These are phyloP conservation scores for Ruellia speciosa DNA, from an alignment of 305 asterid species.

Conservation along the genomic window DNA sequence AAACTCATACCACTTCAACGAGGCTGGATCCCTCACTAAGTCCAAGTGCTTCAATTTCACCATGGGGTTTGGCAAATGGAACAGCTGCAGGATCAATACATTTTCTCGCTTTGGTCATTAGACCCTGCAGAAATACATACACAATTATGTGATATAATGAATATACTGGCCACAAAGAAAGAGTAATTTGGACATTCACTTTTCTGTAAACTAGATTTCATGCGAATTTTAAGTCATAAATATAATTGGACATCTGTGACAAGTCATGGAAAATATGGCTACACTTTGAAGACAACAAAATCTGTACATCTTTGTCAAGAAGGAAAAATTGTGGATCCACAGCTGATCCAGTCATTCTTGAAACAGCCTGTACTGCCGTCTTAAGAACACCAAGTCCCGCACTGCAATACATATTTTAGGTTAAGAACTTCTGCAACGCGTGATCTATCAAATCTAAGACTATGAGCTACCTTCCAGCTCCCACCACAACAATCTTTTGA, in stretches of 20 bases:
- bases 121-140: conserved; percentile 54
- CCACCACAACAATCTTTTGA: conserved; percentile 95
- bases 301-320: conserved; percentile 82
- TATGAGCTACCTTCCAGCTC: conserved; percentile 89
- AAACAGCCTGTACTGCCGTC: conserved; percentile 92
- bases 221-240: not conserved
- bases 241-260: conserved; percentile 15
- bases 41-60: conserved; percentile 58
- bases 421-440: conserved; percentile 22
- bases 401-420: conserved; percentile 46
- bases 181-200: too few relatives aligned
- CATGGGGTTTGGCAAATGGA: conserved; percentile 71
- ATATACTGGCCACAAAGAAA: too few relatives aligned
- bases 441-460: conserved; percentile 21
- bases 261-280: conserved; percentile 8
- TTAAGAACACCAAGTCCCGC: conserved; percentile 99
- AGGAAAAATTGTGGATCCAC: conserved; percentile 91
- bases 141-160: conserved; percentile 10
- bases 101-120: conserved; percentile 78
- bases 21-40: conserved; percentile 85
- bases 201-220: too few relatives aligned
- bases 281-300: conserved; percentile 17
- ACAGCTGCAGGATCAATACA: conserved; percentile 83
- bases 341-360: conserved; percentile 74
- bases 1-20: conserved; percentile 89